phyloP scores from a whole-genome alignment of 2,329 filamentous ascomycete species.

The Bipolaris bicolor region DNA sequence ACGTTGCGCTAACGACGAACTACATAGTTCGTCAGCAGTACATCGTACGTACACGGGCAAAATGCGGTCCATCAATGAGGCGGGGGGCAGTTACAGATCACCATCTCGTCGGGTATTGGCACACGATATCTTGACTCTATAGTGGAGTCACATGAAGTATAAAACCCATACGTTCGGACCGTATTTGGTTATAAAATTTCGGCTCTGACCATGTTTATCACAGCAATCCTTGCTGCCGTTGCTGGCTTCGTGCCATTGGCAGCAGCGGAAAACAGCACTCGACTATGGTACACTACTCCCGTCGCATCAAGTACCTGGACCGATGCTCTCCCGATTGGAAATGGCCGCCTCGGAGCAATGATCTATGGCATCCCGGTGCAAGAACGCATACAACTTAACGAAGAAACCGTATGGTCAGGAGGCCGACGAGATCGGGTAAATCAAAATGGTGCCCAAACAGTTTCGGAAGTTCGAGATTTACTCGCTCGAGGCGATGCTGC shows the following conservation, averaged over 20 bases:
- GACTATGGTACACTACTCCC: slow-evolving; percentile 11
- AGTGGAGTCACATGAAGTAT: neutral
- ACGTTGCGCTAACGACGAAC: neutral
- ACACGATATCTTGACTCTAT: neutral
- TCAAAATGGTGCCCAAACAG: slow-evolving; percentile 6
- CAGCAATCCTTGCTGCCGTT: neutral
- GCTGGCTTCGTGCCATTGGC: neutral
- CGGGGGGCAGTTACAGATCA: neutral
- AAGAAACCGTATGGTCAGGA: slow-evolving; percentile 50
- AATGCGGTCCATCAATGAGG: slow-evolving; percentile 10
- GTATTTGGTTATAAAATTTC: neutral
- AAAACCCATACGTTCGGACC: neutral
- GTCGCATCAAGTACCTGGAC: slow-evolving; percentile 36
- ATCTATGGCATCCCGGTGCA: slow-evolving; percentile 53
- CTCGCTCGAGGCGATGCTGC: slow-evolving; percentile 2
- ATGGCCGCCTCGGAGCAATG: slow-evolving; percentile 57
- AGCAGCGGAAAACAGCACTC: slow-evolving; percentile 3
- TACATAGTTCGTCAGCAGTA: neutral
- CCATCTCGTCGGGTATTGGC: neutral
- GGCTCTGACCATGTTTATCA: neutral
- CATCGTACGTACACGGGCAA: neutral
- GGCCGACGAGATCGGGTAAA: slow-evolving; percentile 49
- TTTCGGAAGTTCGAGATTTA: slow-evolving; percentile 7
- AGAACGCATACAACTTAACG: slow-evolving; percentile 56
- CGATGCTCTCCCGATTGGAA: slow-evolving; percentile 56